These are phyloP conservation scores for Vickermania spadyakhi DNA, from an alignment of 208 protist species.

Conservation along the genomic window DNA sequence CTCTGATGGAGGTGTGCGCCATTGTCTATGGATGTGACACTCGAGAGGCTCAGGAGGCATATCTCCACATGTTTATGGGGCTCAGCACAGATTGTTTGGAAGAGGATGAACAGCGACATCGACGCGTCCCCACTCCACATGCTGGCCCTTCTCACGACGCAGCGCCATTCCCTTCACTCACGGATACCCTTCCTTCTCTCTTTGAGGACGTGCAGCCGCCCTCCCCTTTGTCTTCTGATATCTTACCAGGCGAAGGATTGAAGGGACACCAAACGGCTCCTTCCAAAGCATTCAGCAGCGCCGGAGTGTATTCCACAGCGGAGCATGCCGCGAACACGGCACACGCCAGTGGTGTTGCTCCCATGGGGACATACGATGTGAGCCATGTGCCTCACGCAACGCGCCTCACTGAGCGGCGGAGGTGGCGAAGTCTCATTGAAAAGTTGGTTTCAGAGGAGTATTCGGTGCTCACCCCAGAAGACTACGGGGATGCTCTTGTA, in stretches of 20 bases:
- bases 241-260: slow-evolving; percentile 26
- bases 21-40: slow-evolving; percentile 76
- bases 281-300: neutral
- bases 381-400: slow-evolving; percentile 8
- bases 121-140: too few species aligned
- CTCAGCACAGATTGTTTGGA: slow-evolving; percentile 65
- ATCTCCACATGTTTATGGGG: slow-evolving; percentile 50
- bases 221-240: slow-evolving; percentile 4
- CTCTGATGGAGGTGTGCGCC: slow-evolving; percentile 83
- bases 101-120: slow-evolving; percentile 11
- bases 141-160: neutral
- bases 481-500: slow-evolving; percentile 44
- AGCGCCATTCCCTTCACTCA: neutral
- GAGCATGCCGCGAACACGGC: slow-evolving; percentile 56
- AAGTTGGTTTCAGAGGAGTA: slow-evolving; percentile 70
- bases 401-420: slow-evolving; percentile 39
- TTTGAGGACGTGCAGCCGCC: neutral
- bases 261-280: neutral
- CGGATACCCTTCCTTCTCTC: neutral
- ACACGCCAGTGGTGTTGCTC: slow-evolving; percentile 41
- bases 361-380: slow-evolving; percentile 40
- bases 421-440: slow-evolving; percentile 72
- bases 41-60: slow-evolving; percentile 39
- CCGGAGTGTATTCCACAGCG: slow-evolving; percentile 9
- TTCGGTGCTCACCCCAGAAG: slow-evolving; percentile 36